phyloP scores from a whole-genome alignment of 495 filamentous ascomycete genomes.

The Hyaloscypha finlandica region DNA sequence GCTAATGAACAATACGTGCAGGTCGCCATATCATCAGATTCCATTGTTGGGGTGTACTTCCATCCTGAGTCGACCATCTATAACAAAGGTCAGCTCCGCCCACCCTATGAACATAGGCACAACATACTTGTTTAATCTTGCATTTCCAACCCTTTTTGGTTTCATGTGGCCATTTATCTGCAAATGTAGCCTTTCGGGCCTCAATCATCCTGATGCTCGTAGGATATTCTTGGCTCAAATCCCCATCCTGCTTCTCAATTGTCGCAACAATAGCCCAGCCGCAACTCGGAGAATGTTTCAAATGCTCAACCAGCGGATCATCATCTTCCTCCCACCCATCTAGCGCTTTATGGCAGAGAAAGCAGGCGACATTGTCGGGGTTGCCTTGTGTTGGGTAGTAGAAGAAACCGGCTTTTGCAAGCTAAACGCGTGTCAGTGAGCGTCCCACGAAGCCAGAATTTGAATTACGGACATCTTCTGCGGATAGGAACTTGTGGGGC shows the following conservation, averaged over 20 bases:
- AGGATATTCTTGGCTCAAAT: slow-evolving; percentile 71
- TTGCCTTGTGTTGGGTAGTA: slow-evolving; percentile 72
- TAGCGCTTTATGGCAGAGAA: slow-evolving; percentile 74
- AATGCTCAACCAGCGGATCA: slow-evolving; percentile 77
- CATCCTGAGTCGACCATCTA: slow-evolving; percentile 92
- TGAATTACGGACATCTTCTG: slow-evolving; percentile 58
- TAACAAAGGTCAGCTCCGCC: slow-evolving; percentile 29
- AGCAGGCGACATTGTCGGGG: slow-evolving; percentile 89
- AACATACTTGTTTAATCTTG: slow-evolving; percentile 77
- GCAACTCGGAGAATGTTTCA: slow-evolving; percentile 77
- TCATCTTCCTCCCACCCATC: slow-evolving; percentile 91
- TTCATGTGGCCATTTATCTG: slow-evolving; percentile 81
- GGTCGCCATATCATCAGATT: slow-evolving; percentile 79
- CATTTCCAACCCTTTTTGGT: slow-evolving; percentile 84
- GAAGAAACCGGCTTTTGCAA: slow-evolving; percentile 89
- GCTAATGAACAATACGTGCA: slow-evolving; percentile 86
- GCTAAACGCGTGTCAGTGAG: slow-evolving; percentile 32
- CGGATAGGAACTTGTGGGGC: slow-evolving; percentile 70
- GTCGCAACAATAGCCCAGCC: slow-evolving; percentile 84
- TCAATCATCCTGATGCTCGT: slow-evolving; percentile 65
- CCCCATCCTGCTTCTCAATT: slow-evolving; percentile 65
- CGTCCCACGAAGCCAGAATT: slow-evolving; percentile 3
- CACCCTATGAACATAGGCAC: neutral
- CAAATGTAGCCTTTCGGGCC: slow-evolving; percentile 81
- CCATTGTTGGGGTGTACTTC: slow-evolving; percentile 83